Evolutionary conservation across 2,329 filamentous ascomycete genomes (phyloP), one percentile per base, ranked within the genome.

Genomic region (Aspergillus quadricinctus): DNA sequence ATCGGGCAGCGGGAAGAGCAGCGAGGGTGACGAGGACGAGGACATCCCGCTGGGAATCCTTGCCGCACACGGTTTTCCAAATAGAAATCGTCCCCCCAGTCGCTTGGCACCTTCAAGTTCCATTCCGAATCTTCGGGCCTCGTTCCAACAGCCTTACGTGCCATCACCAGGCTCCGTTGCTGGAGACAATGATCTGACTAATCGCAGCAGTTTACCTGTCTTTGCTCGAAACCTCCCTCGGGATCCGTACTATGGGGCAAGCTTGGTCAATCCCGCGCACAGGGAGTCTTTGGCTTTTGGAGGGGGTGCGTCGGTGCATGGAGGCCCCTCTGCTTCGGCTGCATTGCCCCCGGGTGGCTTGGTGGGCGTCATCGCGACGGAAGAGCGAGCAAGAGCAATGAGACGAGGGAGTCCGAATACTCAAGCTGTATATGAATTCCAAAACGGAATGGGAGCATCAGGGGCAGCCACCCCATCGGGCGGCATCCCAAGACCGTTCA

Each of bases 1-100:
- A 60, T 71, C 75, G 46, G 62, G 72, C 53, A 71, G 70, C 57
- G 66, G 70, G 23, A 73, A 76, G 64, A 73, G 70, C 59, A 70
- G 68, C 52, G 73, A 75, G 4, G 87, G 86, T 0, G 88, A 91
- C 40, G 89, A 92, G 56, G 92, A 96, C 64, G 92, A 96, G 56
- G 92, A 96, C 66, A 83, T 96, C 11, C 92, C 92, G 0, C 78
- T 96, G 43, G 92, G 87, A 11, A 94, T 96, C 63, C 78, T 96
- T 21, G 89, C 90, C 54, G 92, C 92, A 1, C 91, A 96, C 70
- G 92, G 92, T 2, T 96, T 96, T 66, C 92, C 92, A 0, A 86
- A 81, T 72, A 91, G 86, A 74, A 88, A 85, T 64, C 84, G 89
- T 19, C 88, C 90, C 14, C 90, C 91, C 1, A 87, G 83, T 27